Evolutionary conservation across 2,329 filamentous ascomycete species (phyloP).

Genomic region (Cercospora zeae-maydis): DNA sequence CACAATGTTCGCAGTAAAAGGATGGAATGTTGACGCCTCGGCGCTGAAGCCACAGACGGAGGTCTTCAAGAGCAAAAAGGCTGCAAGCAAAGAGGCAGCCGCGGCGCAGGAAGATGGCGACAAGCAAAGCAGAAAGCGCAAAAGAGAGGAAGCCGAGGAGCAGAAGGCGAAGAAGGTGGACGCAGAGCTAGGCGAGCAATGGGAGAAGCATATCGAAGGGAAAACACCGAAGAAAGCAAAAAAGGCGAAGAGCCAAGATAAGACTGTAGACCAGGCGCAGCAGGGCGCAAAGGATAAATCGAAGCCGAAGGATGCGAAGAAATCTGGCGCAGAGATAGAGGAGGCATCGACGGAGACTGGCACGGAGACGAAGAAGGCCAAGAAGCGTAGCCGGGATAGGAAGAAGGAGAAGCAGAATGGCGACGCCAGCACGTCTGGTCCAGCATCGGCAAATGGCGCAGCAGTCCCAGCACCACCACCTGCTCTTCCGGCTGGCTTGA

Average conservation of each 20-base stretch:
- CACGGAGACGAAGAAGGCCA: constrained; percentile 34
- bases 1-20: constrained; percentile 87
- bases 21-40: constrained; percentile 78
- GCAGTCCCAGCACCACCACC: constrained; percentile 30
- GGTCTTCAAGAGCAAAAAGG: constrained; percentile 27
- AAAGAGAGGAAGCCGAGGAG: constrained; percentile 31
- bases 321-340: constrained; percentile 9
- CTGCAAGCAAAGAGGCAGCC: constrained; percentile 22
- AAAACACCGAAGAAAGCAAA: constrained; percentile 43
- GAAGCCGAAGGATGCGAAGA: constrained; percentile 30
- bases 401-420: constrained; percentile 33
- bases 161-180: constrained; percentile 54
- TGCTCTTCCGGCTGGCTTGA: constrained; percentile 43
- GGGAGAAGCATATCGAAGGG: constrained; percentile 74
- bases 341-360: constrained; percentile 10
- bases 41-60: constrained; percentile 67
- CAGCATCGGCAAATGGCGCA: constrained; percentile 2
- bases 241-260: constrained; percentile 29
- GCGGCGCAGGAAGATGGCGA: constrained; percentile 47
- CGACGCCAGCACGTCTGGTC: not conserved
- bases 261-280: constrained; percentile 18
- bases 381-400: constrained; percentile 30
- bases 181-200: constrained; percentile 70
- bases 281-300: constrained; percentile 14
- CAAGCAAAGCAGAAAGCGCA: constrained; percentile 45